Conservation (phyloP, 306 rosid genomes). For the Rosa chinensis region DNA sequence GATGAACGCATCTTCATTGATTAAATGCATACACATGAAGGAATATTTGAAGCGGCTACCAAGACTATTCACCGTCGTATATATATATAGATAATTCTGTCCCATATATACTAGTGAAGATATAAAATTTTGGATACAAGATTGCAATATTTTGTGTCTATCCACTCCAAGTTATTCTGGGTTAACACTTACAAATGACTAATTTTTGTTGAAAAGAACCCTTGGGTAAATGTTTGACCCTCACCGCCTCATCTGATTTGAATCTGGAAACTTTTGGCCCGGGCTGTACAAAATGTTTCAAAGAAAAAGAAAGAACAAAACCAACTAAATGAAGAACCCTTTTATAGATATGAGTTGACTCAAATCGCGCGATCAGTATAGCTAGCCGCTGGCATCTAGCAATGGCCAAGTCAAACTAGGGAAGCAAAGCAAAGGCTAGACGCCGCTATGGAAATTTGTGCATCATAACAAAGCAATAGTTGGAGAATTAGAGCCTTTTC, state of each 20-base stretch:
- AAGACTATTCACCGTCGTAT: too few relatives aligned
- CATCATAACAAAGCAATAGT: constrained; percentile 4
- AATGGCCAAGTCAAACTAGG: constrained; percentile 3
- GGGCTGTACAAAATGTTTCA: not conserved
- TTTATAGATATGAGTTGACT: constrained; percentile 1
- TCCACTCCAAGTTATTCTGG: too few relatives aligned
- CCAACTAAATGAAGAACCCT: not conserved
- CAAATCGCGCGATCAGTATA: not conserved
- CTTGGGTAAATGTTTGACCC: too few relatives aligned
- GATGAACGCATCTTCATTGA: too few relatives aligned
- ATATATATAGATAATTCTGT: too few relatives aligned
- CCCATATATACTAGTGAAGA: too few relatives aligned
- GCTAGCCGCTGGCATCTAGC: not conserved
- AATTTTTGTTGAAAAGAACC: too few relatives aligned
- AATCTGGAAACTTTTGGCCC: not conserved
- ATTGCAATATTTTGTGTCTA: too few relatives aligned
- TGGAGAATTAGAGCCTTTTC: not conserved
- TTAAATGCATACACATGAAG: too few relatives aligned
- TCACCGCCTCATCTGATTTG: not conserved
- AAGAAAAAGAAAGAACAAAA: not conserved
- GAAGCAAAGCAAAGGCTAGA: not conserved
- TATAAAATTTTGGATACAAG: too few relatives aligned
- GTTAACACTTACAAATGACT: too few relatives aligned
- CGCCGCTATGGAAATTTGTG: not conserved
- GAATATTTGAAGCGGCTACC: too few relatives aligned